phyloP scores from a whole-genome alignment of 2,329 filamentous ascomycete genomes.

The Bipolaris zeicola region DNA sequence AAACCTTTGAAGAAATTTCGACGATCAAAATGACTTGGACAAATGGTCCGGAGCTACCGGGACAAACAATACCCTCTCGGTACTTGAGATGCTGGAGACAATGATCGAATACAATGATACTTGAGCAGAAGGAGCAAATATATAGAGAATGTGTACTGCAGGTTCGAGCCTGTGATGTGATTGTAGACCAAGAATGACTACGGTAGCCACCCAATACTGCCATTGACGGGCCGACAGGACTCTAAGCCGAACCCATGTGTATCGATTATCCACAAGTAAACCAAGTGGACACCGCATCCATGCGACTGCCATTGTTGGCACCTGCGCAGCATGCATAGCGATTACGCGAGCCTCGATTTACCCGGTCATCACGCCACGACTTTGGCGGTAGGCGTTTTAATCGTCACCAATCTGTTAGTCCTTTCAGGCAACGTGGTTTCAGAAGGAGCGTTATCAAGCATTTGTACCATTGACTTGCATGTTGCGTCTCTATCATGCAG shows the following conservation, averaged over 20 bases:
- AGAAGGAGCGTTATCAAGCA: not conserved
- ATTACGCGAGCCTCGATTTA: constrained; percentile 6
- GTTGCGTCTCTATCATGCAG: not conserved
- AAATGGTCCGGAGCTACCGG: not conserved
- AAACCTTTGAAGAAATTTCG: constrained; percentile 6
- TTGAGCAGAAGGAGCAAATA: not conserved
- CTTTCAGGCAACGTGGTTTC: not conserved
- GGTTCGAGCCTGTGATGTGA: too few species aligned
- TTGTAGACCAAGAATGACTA: too few species aligned
- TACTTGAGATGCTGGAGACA: not conserved
- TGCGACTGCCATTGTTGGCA: not conserved
- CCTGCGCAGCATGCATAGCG: not conserved
- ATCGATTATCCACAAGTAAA: not conserved
- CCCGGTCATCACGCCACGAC: constrained; percentile 1
- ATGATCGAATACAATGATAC: too few species aligned
- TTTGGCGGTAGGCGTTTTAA: not conserved
- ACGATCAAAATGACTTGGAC: not conserved
- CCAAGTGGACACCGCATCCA: not conserved
- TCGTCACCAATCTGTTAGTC: not conserved
- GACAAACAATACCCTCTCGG: not conserved
- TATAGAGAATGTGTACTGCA: not conserved
- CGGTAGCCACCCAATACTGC: too few species aligned
- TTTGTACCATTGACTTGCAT: not conserved
- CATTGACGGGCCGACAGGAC: too few species aligned
- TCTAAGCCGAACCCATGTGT: not conserved